A percentile compares a stretch with the other conserved stretches of the same genome.
These are phyloP conservation scores for Coniochaeta sp. DNA, from an alignment of 2,329 filamentous ascomycete genomes.

Conservation along the genomic window DNA sequence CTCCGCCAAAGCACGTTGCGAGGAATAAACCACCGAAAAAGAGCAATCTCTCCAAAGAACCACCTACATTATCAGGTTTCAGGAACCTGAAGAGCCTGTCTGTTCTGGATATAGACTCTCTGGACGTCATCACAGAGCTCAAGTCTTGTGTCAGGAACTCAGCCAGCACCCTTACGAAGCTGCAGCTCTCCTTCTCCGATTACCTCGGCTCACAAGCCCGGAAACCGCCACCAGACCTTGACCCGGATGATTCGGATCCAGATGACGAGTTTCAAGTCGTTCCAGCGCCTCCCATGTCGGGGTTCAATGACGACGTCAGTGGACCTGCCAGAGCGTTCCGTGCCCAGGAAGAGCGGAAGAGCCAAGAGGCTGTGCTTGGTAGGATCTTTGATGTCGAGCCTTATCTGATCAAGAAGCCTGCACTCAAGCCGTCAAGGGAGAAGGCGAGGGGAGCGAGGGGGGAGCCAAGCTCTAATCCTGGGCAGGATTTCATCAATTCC, in stretches of 20 bases:
- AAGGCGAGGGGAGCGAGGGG: slow-evolving; percentile 14
- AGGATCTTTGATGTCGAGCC: slow-evolving; percentile 45
- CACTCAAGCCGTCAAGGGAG: slow-evolving; percentile 16
- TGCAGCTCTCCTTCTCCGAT: slow-evolving; percentile 53
- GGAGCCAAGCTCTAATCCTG: slow-evolving; percentile 12
- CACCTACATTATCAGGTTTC: slow-evolving; percentile 50
- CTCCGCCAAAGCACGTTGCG: slow-evolving; percentile 22
- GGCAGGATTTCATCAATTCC: slow-evolving; percentile 25
- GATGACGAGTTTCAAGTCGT: slow-evolving; percentile 47
- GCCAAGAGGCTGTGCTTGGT: slow-evolving; percentile 44
- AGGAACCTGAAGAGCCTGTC: slow-evolving; percentile 43
- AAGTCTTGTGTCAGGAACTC: slow-evolving; percentile 47
- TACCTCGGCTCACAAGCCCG: slow-evolving; percentile 37
- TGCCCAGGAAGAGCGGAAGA: slow-evolving; percentile 45
- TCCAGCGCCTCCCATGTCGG: slow-evolving; percentile 19
- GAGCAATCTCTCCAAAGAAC: slow-evolving; percentile 23
- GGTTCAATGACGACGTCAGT: slow-evolving; percentile 27
- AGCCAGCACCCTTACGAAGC: slow-evolving; percentile 41
- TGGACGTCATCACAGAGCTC: slow-evolving; percentile 49
- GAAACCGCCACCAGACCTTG: slow-evolving; percentile 29
- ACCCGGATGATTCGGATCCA: slow-evolving; percentile 35
- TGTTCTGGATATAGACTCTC: slow-evolving; percentile 52
- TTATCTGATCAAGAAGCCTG: slow-evolving; percentile 25
- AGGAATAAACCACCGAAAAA: slow-evolving; percentile 28
- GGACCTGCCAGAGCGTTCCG: slow-evolving; percentile 36